Evolutionary conservation across 345 rosid genomes (phyloP).

Genomic region (Eucalyptus erythrocorys): DNA sequence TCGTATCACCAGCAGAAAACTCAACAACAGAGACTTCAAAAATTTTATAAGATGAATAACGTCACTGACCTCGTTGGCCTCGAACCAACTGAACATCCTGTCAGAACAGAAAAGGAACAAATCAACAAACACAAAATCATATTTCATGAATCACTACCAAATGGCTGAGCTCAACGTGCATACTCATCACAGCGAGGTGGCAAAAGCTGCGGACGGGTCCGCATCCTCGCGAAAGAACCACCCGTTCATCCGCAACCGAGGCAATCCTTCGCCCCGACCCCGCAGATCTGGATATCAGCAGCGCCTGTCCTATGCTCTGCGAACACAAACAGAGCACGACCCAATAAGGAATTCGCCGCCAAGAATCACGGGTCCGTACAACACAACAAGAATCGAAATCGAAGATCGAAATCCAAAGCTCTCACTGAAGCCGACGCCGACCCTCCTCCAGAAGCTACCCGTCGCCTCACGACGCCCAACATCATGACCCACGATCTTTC

Average conservation of each 20-base stretch:
- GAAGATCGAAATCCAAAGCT: neutral
- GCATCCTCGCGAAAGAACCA: neutral
- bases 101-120: neutral
- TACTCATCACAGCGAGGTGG: neutral
- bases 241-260: neutral
- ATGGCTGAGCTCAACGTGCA: neutral
- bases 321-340: neutral
- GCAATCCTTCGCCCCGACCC: neutral
- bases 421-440: neutral
- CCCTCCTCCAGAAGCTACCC: constrained; percentile 1
- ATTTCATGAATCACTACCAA: neutral
- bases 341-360: neutral
- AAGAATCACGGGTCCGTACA: neutral
- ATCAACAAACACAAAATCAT: neutral
- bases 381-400: neutral
- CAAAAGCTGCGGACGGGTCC: neutral
- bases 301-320: neutral
- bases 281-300: neutral
- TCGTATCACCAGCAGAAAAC: neutral
- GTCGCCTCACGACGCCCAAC: constrained; percentile 3
- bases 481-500: neutral
- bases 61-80: neutral
- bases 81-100: neutral
- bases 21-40: neutral
- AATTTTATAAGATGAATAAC: neutral